Evolutionary conservation across 225 moss, liverwort and hornwort genomes (phyloP).

Genomic region (Takakia lepidozioides): DNA sequence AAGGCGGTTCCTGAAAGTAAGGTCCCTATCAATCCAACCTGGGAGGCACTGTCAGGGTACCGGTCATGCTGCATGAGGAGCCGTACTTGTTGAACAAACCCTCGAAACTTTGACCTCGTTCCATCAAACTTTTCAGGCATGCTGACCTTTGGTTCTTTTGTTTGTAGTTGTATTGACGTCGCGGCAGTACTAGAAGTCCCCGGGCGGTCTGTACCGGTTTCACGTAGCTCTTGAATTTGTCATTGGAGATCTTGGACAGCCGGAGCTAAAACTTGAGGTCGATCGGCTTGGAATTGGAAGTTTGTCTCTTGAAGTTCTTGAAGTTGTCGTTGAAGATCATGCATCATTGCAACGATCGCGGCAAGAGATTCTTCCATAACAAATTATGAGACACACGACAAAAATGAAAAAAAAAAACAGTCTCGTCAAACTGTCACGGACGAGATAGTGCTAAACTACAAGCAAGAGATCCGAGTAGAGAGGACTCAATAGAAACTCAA

Average conservation of each 20-base stretch:
- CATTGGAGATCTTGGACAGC: not conserved
- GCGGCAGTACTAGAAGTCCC: too few relatives aligned
- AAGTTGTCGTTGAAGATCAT: not conserved
- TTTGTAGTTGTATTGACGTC: not conserved
- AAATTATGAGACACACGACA: too few relatives aligned
- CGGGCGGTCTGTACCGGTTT: not conserved
- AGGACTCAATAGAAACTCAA: too few relatives aligned
- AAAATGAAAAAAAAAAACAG: not conserved
- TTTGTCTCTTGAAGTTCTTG: not conserved
- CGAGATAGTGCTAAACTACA: too few relatives aligned
- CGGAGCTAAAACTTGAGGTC: too few relatives aligned
- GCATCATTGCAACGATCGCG: not conserved
- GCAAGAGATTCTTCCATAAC: not conserved
- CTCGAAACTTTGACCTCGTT: not conserved
- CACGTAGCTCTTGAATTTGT: slow-evolving; percentile 1
- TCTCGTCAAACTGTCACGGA: not conserved
- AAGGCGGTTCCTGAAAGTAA: too few relatives aligned
- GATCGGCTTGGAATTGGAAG: not conserved
- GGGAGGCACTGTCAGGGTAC: not conserved
- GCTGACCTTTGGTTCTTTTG: not conserved
- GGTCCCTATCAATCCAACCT: not conserved
- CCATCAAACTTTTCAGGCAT: not conserved
- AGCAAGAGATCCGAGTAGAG: too few relatives aligned
- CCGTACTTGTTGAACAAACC: slow-evolving; percentile 1
- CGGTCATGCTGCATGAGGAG: not conserved